phyloP scores from a whole-genome alignment of 1,139 yeast species.

The Pichia sp. region DNA sequence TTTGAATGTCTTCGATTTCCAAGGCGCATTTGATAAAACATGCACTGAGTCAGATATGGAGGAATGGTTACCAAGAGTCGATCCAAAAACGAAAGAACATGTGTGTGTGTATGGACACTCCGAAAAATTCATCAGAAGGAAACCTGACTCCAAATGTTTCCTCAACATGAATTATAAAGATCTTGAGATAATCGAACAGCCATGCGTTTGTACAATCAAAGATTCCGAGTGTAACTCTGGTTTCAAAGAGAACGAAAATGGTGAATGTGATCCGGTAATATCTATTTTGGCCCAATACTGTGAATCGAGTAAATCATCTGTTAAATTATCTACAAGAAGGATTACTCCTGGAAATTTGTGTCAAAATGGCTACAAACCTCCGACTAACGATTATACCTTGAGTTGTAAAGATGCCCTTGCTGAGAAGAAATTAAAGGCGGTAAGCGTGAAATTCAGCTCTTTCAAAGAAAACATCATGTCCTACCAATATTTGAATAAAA shows the following conservation, averaged over 20 bases:
- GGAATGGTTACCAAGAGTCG: conserved; percentile 57
- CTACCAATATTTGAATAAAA: conserved; percentile 45
- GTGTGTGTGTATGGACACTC: conserved; percentile 70
- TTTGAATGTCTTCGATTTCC: conserved; percentile 55
- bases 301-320: conserved; percentile 15
- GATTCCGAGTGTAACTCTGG: conserved; percentile 77
- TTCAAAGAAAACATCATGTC: conserved; percentile 40
- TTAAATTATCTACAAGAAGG: conserved; percentile 23
- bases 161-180: conserved; percentile 60
- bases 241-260: conserved; percentile 42
- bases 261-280: conserved; percentile 53
- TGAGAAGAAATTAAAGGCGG: conserved; percentile 10
- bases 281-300: conserved; percentile 21
- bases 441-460: conserved; percentile 17
- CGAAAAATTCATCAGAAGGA: conserved; percentile 65
- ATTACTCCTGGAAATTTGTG: conserved; percentile 29
- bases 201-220: conserved; percentile 58
- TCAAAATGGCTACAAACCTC: conserved; percentile 26
- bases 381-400: conserved; percentile 22
- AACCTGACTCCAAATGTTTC: conserved; percentile 63
- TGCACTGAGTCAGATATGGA: conserved; percentile 63
- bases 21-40: conserved; percentile 47
- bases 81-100: conserved; percentile 43
- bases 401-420: conserved; percentile 24
- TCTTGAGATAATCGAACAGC: conserved; percentile 48